A percentile compares a stretch with the other conserved stretches of the same genome.
phyloP scores from a whole-genome alignment of 192 early-diverging fungal species.

The Coemansia sp. region DNA sequence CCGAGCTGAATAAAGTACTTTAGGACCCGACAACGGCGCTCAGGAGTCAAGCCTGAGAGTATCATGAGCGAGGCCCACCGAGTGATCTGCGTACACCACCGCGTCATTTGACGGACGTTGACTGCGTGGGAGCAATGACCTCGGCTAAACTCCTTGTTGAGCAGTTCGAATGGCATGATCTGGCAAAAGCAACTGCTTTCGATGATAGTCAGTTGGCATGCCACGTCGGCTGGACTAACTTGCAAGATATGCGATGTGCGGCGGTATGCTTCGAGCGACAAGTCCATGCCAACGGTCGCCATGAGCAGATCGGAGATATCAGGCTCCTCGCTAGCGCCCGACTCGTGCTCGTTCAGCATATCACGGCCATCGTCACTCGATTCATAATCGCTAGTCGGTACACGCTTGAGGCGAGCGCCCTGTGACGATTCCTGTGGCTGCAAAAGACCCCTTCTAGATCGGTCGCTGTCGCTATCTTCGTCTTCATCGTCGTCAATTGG shows the following conservation, averaged over 20 bases:
- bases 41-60: slow-evolving; percentile 69
- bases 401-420: not conserved
- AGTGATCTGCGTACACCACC: slow-evolving; percentile 71
- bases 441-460: not conserved
- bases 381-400: not conserved
- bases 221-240: slow-evolving; percentile 77
- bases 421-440: not conserved
- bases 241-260: slow-evolving; percentile 63
- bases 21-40: slow-evolving; percentile 64
- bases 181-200: slow-evolving; percentile 65
- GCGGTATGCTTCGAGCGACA: slow-evolving; percentile 62
- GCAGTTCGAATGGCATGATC: slow-evolving; percentile 73
- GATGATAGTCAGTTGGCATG: slow-evolving; percentile 85
- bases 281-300: slow-evolving; percentile 52
- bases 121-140: slow-evolving; percentile 56
- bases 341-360: not conserved
- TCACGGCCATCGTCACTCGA: slow-evolving; percentile 6
- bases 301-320: slow-evolving; percentile 52
- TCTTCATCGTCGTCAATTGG: not conserved
- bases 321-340: slow-evolving; percentile 29
- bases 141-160: slow-evolving; percentile 66
- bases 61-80: slow-evolving; percentile 79
- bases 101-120: slow-evolving; percentile 75
- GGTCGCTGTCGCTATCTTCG: not conserved
- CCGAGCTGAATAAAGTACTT: slow-evolving; percentile 83